Evolutionary conservation across 495 filamentous ascomycete genomes (phyloP).

Genomic region (Cetradonia linearis): DNA sequence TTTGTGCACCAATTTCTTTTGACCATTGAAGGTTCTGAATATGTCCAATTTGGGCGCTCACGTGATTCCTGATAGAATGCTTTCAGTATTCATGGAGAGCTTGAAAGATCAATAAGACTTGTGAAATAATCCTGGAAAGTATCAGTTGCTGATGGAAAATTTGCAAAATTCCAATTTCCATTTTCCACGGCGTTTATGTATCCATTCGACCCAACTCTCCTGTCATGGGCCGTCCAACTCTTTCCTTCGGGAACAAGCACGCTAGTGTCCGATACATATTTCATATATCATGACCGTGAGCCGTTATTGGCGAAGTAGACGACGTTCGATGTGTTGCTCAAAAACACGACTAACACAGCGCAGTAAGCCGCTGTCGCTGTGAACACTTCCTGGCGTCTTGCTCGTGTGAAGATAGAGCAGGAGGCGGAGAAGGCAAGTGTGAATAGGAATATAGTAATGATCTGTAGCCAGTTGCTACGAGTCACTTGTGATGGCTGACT

Average conservation of each 20-base stretch:
- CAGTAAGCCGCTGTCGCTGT: slow-evolving; percentile 24
- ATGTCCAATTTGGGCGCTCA: not conserved
- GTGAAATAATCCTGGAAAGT: not conserved
- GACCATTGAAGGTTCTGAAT: not conserved
- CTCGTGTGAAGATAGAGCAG: slow-evolving; percentile 21
- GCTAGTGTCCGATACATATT: not conserved
- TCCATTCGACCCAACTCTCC: not conserved
- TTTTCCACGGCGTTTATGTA: not conserved
- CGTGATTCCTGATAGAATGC: not conserved
- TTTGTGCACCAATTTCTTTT: too few relatives aligned
- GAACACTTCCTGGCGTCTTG: slow-evolving; percentile 24
- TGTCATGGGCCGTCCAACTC: fast-evolving
- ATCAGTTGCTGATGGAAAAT: not conserved
- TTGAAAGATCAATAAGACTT: not conserved
- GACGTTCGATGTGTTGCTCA: slow-evolving; percentile 15
- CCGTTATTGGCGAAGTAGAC: not conserved
- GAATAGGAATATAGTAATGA: slow-evolving; percentile 13
- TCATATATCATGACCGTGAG: not conserved
- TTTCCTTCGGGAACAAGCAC: not conserved
- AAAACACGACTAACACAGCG: slow-evolving; percentile 26
- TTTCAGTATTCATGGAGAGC: not conserved
- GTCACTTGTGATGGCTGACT: not conserved
- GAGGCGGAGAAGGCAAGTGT: slow-evolving; percentile 20
- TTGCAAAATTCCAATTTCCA: not conserved
- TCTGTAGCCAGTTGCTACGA: not conserved